Base-by-base conservation (phyloP, 139 green algal genomes). In the Picocystis salinarum region DNA sequence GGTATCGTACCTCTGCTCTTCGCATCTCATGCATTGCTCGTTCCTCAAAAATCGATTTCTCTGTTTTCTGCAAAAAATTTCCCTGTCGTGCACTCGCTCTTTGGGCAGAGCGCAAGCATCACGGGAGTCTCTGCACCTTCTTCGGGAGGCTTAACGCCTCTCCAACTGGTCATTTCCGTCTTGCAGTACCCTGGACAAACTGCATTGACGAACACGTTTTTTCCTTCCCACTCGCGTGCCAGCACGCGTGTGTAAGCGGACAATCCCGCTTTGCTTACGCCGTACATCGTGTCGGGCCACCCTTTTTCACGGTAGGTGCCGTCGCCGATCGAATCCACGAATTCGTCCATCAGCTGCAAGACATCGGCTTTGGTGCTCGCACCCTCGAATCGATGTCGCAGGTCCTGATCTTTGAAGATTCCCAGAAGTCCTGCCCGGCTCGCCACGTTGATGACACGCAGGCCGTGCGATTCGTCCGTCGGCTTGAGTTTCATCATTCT, bases 111-210 rank as follows among this genome's bases (percentile, higher is more conserved):
- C 0, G 67, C 64, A 18, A 77, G 52, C 68, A 64, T 77, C 4
- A 62, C 54, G 2, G 71, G 61, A 15, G 71, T 80, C 36, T 80
- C 68, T 1, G 71, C 71, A 1, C 71, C 71, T 19, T 74, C 28
- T 1, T 40, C 39, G 0, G 61, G 45, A 2, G 53, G 60, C 48
- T 64, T 66, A 18, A 39, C 44, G n/a, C 71, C 68, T 6, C 45
- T 27, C 34, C 34, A 45, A 33, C 34, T 60, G 4, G 28, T 53
- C 71, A 80, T 80, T 54, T 70, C 55, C 3, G 59, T 71, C n/a
- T 39, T 22, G 28, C 53, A 67, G 40, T 50, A 70, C 39, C 72
- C 72, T 5, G 72, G 72, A 50, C 61, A 73, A 34, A 56, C 69
- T 4, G 49, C 52, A 34, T 58, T 62, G 6, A 79, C 69, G 17